Evolutionary conservation across 805 yeast genomes (phyloP).

Genomic region (Metschnikowia peoriensis): DNA sequence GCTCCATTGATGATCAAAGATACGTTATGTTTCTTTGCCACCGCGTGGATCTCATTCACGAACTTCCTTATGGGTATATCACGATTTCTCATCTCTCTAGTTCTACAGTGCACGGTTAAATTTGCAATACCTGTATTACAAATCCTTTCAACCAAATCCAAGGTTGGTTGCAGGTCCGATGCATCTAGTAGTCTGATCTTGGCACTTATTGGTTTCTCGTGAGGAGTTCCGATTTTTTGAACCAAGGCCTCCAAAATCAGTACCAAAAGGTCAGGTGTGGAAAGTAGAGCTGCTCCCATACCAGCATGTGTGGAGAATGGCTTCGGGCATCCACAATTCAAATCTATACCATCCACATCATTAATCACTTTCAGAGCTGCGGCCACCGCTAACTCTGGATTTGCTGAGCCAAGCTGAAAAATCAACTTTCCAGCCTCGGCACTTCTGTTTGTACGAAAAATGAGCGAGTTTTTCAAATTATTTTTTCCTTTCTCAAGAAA

Average conservation of each 20-base stretch:
- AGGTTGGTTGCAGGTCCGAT: slow-evolving; percentile 50
- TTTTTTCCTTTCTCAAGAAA: slow-evolving; percentile 35
- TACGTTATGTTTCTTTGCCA: slow-evolving; percentile 62
- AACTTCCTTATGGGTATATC: slow-evolving; percentile 76
- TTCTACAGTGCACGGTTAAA: slow-evolving; percentile 89
- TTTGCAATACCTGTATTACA: slow-evolving; percentile 77
- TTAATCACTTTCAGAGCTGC: slow-evolving; percentile 79
- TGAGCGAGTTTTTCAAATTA: slow-evolving; percentile 43
- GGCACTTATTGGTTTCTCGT: slow-evolving; percentile 79
- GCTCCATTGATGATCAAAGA: slow-evolving; percentile 84
- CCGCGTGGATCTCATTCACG: slow-evolving; percentile 55
- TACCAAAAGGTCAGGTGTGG: slow-evolving; percentile 76
- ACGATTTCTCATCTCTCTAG: slow-evolving; percentile 83
- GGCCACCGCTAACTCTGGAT: slow-evolving; percentile 78
- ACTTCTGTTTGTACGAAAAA: slow-evolving; percentile 69
- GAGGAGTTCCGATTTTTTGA: slow-evolving; percentile 73
- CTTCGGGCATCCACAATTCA: slow-evolving; percentile 97
- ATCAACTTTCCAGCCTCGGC: slow-evolving; percentile 66
- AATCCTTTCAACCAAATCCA: slow-evolving; percentile 50
- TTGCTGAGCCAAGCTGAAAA: slow-evolving; percentile 88
- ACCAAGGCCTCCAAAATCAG: slow-evolving; percentile 69
- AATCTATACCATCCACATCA: slow-evolving; percentile 91
- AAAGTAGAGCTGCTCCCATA: slow-evolving; percentile 93
- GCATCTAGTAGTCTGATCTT: slow-evolving; percentile 79
- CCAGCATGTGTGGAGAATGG: slow-evolving; percentile 93